phyloP scores from a whole-genome alignment of 805 yeast species.

The Hanseniaspora pseudoguilliermondii region DNA sequence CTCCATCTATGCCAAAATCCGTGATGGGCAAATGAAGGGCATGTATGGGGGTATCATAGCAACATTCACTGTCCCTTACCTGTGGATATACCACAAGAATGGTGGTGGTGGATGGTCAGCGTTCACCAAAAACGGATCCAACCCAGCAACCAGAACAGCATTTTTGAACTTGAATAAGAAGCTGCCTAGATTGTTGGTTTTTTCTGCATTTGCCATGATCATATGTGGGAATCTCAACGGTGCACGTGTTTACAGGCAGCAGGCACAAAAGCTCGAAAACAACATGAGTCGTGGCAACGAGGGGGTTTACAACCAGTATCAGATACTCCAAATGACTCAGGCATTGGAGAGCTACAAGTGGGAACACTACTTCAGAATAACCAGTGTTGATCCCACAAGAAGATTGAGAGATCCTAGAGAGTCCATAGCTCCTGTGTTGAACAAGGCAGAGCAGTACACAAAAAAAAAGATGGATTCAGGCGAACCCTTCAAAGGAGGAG shows the following conservation, averaged over 20 bases:
- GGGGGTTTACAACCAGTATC: slow-evolving; percentile 22
- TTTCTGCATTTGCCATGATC: slow-evolving; percentile 33
- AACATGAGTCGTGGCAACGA: slow-evolving; percentile 9
- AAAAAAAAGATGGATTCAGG: slow-evolving; percentile 25
- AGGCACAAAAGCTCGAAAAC: slow-evolving; percentile 18
- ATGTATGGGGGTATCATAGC: slow-evolving; percentile 33
- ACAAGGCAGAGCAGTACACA: slow-evolving; percentile 15
- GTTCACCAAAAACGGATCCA: slow-evolving; percentile 2
- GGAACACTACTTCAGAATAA: slow-evolving; percentile 41
- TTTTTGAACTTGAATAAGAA: slow-evolving; percentile 1
- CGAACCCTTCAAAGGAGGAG: slow-evolving; percentile 30
- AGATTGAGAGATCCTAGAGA: slow-evolving; percentile 45
- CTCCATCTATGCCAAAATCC: slow-evolving; percentile 28
- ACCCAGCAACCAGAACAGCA: not conserved
- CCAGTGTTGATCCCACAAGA: slow-evolving; percentile 39
- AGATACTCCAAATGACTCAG: slow-evolving; percentile 26
- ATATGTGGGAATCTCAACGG: slow-evolving; percentile 26
- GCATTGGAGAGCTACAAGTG: slow-evolving; percentile 31
- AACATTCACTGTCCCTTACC: slow-evolving; percentile 34
- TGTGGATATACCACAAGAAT: slow-evolving; percentile 27
- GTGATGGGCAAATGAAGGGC: slow-evolving; percentile 26
- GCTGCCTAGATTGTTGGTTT: slow-evolving; percentile 30
- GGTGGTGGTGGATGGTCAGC: slow-evolving; percentile 27
- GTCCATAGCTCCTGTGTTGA: slow-evolving; percentile 23
- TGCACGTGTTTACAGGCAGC: slow-evolving; percentile 24